Evolutionary conservation across 441 rosid genomes (phyloP).

Genomic region (Euphorbia schlechtendalii): DNA sequence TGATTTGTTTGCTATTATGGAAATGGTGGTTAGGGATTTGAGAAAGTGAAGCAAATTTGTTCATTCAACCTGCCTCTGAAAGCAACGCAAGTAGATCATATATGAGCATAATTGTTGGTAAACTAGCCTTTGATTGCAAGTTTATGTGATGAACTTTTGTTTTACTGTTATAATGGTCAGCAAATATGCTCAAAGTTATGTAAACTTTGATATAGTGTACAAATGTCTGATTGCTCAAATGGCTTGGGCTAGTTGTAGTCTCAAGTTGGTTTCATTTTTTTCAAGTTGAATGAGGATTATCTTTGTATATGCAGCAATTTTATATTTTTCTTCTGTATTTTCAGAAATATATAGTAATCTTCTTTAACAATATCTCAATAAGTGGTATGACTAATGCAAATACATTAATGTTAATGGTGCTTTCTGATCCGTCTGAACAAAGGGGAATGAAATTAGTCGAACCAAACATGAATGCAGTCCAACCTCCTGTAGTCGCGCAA

Average conservation of each 20-base stretch:
- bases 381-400: constrained; percentile 35
- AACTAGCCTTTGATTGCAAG: too few species aligned
- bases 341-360: constrained; percentile 18
- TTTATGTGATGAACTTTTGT: too few species aligned
- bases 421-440: constrained; percentile 30
- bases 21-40: neutral
- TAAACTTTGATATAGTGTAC: too few species aligned
- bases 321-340: constrained; percentile 1
- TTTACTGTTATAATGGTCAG: too few species aligned
- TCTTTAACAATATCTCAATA: constrained; percentile 9
- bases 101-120: too few species aligned
- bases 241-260: neutral
- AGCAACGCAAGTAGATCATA: too few species aligned
- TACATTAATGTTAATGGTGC: constrained; percentile 28
- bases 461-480: constrained; percentile 29
- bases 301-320: neutral
- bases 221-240: neutral
- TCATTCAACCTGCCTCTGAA: too few species aligned
- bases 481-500: constrained; percentile 29
- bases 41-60: neutral
- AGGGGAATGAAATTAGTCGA: constrained; percentile 24
- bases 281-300: constrained; percentile 3
- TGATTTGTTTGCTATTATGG: neutral
- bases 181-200: too few species aligned
- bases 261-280: neutral